These are phyloP conservation scores for Leishmania amazonensis DNA, from an alignment of 208 protist genomes.

Conservation along the genomic window DNA sequence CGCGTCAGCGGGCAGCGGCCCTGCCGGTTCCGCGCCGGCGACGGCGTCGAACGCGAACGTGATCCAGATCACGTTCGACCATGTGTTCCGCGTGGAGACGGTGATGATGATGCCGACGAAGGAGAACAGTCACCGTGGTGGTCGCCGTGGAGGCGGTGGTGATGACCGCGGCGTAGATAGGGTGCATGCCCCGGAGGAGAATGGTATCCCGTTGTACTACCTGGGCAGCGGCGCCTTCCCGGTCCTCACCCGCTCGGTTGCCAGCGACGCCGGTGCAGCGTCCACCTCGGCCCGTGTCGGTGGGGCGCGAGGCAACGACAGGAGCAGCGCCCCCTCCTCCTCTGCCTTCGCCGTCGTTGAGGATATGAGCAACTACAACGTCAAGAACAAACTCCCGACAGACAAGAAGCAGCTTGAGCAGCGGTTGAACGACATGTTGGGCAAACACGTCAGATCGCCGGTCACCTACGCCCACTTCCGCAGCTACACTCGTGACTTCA, in stretches of 20 bases:
- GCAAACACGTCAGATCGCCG: constrained; percentile 42
- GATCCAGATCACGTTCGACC: constrained; percentile 81
- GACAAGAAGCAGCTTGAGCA: constrained; percentile 39
- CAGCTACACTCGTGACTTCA: constrained; percentile 60
- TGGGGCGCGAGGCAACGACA: constrained; percentile 1
- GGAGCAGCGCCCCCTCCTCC: background rate
- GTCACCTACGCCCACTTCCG: constrained; percentile 49
- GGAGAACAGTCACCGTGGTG: constrained; percentile 22
- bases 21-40: constrained; percentile 26
- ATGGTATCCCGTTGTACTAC: constrained; percentile 62
- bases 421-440: constrained; percentile 47
- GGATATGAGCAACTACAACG: constrained; percentile 37
- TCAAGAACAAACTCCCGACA: constrained; percentile 38
- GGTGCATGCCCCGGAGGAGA: constrained; percentile 33
- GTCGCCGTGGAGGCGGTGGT: constrained; percentile 11
- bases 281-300: constrained; percentile 6
- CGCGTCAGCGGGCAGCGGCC: constrained; percentile 8
- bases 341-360: constrained; percentile 38
- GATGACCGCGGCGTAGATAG: constrained; percentile 14
- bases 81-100: constrained; percentile 58
- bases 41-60: constrained; percentile 67
- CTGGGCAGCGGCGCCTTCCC: constrained; percentile 13
- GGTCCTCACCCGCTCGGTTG: constrained; percentile 9
- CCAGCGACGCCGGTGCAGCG: background rate
- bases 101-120: constrained; percentile 61